Conservation (phyloP, 805 yeast genomes). For the Hagleromyces aurorensis region DNA sequence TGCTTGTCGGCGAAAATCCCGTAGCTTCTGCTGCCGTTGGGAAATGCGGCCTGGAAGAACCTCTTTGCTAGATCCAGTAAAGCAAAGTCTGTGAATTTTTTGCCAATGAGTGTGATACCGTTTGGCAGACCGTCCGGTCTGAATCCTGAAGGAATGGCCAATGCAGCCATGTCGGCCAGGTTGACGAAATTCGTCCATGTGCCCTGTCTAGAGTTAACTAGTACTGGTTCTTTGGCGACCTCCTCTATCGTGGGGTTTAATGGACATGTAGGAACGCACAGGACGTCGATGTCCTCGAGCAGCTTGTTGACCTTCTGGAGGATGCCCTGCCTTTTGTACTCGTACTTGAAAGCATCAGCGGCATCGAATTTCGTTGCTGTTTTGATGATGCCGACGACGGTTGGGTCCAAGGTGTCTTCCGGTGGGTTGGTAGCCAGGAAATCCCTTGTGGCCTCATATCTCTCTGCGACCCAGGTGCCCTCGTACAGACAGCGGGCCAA, state of each 20-base stretch:
- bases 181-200: slow-evolving; percentile 98
- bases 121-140: slow-evolving; percentile 80
- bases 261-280: slow-evolving; percentile 92
- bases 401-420: slow-evolving; percentile 66
- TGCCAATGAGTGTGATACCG: slow-evolving; percentile 80
- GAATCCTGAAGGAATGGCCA: slow-evolving; percentile 89
- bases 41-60: slow-evolving; percentile 45
- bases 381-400: slow-evolving; percentile 65
- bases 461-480: slow-evolving; percentile 98
- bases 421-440: slow-evolving; percentile 69
- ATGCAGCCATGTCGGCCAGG: slow-evolving; percentile 85
- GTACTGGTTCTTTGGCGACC: slow-evolving; percentile 68
- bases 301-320: slow-evolving; percentile 52
- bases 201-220: slow-evolving; percentile 85
- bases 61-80: slow-evolving; percentile 73
- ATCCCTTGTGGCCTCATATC: slow-evolving; percentile 75
- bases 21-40: slow-evolving; percentile 42
- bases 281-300: slow-evolving; percentile 57
- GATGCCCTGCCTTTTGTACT: slow-evolving; percentile 78
- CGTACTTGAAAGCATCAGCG: slow-evolving; percentile 74
- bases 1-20: slow-evolving; percentile 35
- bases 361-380: slow-evolving; percentile 77
- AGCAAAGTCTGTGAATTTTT: slow-evolving; percentile 82
- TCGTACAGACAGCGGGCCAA: slow-evolving; percentile 86
- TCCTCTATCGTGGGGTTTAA: slow-evolving; percentile 76